A percentile compares a stretch with the other conserved stretches of the same genome.
These are phyloP conservation scores for Backusella morwellensis DNA, from an alignment of 192 early-diverging fungal species.

Conservation along the genomic window DNA sequence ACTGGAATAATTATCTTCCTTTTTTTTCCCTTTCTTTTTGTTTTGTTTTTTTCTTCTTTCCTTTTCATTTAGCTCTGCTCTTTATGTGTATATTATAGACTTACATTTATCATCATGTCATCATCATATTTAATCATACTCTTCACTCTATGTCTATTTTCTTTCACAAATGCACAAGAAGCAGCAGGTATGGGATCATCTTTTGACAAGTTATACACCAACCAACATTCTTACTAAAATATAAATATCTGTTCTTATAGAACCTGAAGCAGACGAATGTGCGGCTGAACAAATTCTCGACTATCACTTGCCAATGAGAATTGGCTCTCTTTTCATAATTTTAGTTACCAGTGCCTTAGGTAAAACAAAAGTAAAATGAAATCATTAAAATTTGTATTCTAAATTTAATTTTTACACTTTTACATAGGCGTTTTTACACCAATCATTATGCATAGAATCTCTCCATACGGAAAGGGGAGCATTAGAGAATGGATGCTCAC, in stretches of 20 bases:
- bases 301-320: slow-evolving; percentile 27
- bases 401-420: neutral
- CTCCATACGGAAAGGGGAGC: slow-evolving; percentile 20
- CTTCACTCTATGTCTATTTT: neutral
- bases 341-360: slow-evolving; percentile 23
- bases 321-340: slow-evolving; percentile 36
- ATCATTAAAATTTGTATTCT: neutral
- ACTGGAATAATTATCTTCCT: slow-evolving; percentile 5
- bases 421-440: slow-evolving; percentile 31
- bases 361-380: neutral
- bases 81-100: slow-evolving; percentile 13
- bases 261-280: neutral
- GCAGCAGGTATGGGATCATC: neutral
- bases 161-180: neutral
- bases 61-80: neutral
- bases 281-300: neutral
- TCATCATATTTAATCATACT: neutral
- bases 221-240: neutral
- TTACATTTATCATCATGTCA: slow-evolving; percentile 1
- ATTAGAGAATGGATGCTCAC: slow-evolving; percentile 20
- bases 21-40: neutral
- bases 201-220: neutral
- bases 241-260: neutral
- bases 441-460: slow-evolving; percentile 20
- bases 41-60: neutral